Conservation (phyloP, 305 asterid genomes). For the Fraxinus ornus region DNA sequence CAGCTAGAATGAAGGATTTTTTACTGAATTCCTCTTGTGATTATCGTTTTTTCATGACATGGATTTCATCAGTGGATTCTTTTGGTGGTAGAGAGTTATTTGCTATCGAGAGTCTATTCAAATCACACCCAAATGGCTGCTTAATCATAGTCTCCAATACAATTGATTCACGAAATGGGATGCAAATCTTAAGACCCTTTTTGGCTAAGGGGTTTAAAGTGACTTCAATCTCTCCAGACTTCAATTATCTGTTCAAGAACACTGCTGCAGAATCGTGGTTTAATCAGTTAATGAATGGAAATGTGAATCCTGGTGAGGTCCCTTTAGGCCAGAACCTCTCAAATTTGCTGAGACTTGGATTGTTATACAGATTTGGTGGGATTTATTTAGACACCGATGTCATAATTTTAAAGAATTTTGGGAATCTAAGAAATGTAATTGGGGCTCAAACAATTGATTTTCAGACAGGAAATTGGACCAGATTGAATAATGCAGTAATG, state of each 20-base stretch:
- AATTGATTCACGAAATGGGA: slow-evolving; percentile 64
- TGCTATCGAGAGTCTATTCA: slow-evolving; percentile 58
- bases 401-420: slow-evolving; percentile 59
- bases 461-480: slow-evolving; percentile 68
- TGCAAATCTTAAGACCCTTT: slow-evolving; percentile 53
- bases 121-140: slow-evolving; percentile 69
- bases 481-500: slow-evolving; percentile 88
- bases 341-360: slow-evolving; percentile 71
- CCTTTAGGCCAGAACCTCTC: slow-evolving; percentile 87
- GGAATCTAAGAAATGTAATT: slow-evolving; percentile 50
- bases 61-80: slow-evolving; percentile 65
- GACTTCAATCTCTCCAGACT: slow-evolving; percentile 73
- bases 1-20: slow-evolving; percentile 51
- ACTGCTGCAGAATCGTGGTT: slow-evolving; percentile 68
- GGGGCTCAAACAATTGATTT: slow-evolving; percentile 75
- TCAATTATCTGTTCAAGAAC: slow-evolving; percentile 56
- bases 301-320: slow-evolving; percentile 67
- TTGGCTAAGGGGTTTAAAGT: slow-evolving; percentile 51
- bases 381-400: slow-evolving; percentile 80
- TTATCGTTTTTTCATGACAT: slow-evolving; percentile 79
- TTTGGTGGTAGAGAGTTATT: slow-evolving; percentile 64
- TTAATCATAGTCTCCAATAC: slow-evolving; percentile 61
- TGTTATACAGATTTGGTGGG: slow-evolving; percentile 79
- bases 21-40: slow-evolving; percentile 49
- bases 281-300: slow-evolving; percentile 54